These are phyloP conservation scores for Rhododendron ovatum DNA, from an alignment of 148 eudicot species.

Conservation along the genomic window DNA sequence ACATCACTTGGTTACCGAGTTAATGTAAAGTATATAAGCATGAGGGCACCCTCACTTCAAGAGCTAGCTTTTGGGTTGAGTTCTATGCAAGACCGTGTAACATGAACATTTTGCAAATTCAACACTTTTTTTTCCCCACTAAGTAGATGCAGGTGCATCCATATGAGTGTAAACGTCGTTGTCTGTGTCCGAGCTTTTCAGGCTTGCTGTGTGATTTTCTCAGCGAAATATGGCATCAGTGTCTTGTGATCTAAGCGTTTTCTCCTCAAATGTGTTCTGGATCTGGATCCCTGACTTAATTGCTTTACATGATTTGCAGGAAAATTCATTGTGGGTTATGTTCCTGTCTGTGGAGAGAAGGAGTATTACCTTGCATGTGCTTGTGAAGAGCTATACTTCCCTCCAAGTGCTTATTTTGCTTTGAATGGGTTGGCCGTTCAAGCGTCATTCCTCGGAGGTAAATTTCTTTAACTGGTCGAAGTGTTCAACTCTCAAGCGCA, in stretches of 20 bases:
- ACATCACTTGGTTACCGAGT: neutral
- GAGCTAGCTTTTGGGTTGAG: neutral
- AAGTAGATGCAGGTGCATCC: neutral
- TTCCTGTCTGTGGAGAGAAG: conserved; percentile 79
- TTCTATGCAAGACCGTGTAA: neutral
- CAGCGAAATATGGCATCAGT: neutral
- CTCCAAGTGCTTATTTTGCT: conserved; percentile 89
- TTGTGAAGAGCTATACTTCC: conserved; percentile 83
- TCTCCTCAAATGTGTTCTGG: neutral
- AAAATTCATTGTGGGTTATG: conserved; percentile 69
- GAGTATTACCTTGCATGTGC: conserved; percentile 93
- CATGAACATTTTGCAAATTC: neutral
- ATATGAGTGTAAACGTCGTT: neutral
- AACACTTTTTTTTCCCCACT: neutral
- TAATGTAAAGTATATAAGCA: too few species aligned
- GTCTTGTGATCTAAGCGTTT: neutral
- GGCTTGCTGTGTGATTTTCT: neutral
- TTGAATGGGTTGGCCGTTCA: conserved; percentile 77
- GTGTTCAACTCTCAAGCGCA: neutral
- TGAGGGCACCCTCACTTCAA: neutral
- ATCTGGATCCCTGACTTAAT: neutral
- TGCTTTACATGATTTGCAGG: conserved; percentile 34
- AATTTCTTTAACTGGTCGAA: conserved; percentile 1
- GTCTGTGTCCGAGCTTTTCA: neutral
- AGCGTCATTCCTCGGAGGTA: conserved; percentile 95